These are phyloP conservation scores for Globisporangium cylindrosporum DNA, from an alignment of 352 stramenopile species.

Conservation along the genomic window DNA sequence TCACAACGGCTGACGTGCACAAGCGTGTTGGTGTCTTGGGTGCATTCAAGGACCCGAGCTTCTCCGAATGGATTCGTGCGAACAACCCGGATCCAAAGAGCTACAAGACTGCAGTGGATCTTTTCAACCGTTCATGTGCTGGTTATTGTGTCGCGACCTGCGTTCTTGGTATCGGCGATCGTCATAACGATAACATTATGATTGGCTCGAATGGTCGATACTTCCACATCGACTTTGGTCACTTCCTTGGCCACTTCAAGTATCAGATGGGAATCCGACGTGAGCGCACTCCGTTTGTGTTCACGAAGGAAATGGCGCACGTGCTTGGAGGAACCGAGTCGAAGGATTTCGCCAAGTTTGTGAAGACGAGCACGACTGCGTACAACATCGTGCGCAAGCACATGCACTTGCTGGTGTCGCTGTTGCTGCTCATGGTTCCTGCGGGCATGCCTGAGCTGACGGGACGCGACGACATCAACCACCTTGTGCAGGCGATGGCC, in stretches of 20 bases:
- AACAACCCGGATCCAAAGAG: slow-evolving; percentile 75
- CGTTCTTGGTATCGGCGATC: slow-evolving; percentile 93
- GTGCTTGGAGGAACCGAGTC: slow-evolving; percentile 77
- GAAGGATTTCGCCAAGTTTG: slow-evolving; percentile 70
- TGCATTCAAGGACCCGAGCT: slow-evolving; percentile 82
- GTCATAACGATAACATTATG: slow-evolving; percentile 97
- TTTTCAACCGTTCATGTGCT: slow-evolving; percentile 87
- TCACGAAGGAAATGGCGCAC: slow-evolving; percentile 87
- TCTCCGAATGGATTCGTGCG: slow-evolving; percentile 80
- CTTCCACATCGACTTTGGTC: slow-evolving; percentile 89
- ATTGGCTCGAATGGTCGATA: slow-evolving; percentile 75
- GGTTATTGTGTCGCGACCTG: slow-evolving; percentile 94
- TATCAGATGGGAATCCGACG: slow-evolving; percentile 85
- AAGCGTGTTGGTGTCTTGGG: slow-evolving; percentile 79
- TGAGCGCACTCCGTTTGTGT: slow-evolving; percentile 86
- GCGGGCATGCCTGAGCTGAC: slow-evolving; percentile 83
- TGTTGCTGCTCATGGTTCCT: slow-evolving; percentile 86
- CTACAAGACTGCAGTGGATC: slow-evolving; percentile 63
- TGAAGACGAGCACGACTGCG: slow-evolving; percentile 64
- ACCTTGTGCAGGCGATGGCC: slow-evolving; percentile 73
- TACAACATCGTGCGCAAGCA: slow-evolving; percentile 83
- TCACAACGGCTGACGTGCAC: slow-evolving; percentile 93
- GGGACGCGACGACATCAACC: slow-evolving; percentile 82
- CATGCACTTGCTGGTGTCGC: slow-evolving; percentile 82
- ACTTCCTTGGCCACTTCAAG: slow-evolving; percentile 88